These are phyloP conservation scores for Amanita phalloides DNA, from an alignment of 768 basidiomycete species.

Conservation along the genomic window DNA sequence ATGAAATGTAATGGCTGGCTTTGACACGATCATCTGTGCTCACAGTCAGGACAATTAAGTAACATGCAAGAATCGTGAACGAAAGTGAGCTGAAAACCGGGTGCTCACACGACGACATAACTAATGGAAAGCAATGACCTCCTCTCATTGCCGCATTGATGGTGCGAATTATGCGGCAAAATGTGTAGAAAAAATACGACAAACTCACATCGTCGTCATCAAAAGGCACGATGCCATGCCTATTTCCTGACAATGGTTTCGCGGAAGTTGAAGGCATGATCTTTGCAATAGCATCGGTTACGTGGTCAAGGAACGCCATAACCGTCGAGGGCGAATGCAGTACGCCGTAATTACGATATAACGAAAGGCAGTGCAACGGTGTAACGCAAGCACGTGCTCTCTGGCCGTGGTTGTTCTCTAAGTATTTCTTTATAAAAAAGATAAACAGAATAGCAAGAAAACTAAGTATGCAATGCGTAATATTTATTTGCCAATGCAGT, in stretches of 20 bases:
- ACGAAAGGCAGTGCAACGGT: not conserved
- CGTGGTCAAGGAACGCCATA: conserved; percentile 50
- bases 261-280: conserved; percentile 33
- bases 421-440: not conserved
- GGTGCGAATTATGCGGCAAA: not conserved
- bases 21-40: conserved; percentile 76
- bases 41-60: conserved; percentile 3
- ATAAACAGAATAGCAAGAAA: not conserved
- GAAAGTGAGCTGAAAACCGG: conserved; percentile 59
- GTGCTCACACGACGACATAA: conserved; percentile 49
- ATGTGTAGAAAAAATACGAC: conserved; percentile 7
- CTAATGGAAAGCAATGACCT: conserved; percentile 32
- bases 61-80: conserved; percentile 10
- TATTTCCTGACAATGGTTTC: conserved; percentile 32
- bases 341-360: not conserved
- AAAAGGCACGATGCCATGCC: conserved; percentile 47
- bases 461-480: not conserved
- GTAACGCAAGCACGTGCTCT: not conserved
- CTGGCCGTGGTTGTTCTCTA: not conserved
- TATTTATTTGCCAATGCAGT: not conserved
- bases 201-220: conserved; percentile 60
- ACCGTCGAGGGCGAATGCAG: not conserved
- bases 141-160: conserved; percentile 20
- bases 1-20: conserved; percentile 71
- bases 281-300: conserved; percentile 38